Evolutionary conservation across 2,329 filamentous ascomycete genomes (phyloP).

Genomic region (Diplocarpon mali): DNA sequence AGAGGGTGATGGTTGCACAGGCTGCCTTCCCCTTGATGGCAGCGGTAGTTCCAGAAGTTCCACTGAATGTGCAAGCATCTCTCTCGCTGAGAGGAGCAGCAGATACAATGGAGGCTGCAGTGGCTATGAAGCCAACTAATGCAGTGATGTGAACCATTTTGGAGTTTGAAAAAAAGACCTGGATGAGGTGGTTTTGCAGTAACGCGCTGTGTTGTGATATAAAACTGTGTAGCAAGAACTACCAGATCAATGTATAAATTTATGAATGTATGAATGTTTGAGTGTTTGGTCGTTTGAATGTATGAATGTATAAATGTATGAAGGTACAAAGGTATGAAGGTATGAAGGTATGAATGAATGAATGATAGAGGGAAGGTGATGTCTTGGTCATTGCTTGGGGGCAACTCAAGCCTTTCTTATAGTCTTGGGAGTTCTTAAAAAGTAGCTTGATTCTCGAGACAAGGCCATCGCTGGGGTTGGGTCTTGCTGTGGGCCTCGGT

Average conservation of each 20-base stretch:
- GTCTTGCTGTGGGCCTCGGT: no score
- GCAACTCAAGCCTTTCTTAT: constrained; percentile 4
- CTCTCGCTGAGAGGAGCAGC: constrained; percentile 15
- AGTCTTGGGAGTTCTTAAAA: not conserved
- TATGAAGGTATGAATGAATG: not conserved
- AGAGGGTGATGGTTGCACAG: constrained; percentile 44
- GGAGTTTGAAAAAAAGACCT: not conserved
- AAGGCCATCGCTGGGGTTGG: not conserved
- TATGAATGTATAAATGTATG: not conserved
- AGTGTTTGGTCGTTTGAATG: not conserved
- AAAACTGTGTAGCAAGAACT: no score
- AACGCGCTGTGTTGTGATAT: not conserved
- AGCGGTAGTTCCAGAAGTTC: constrained; percentile 29
- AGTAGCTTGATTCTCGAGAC: not conserved
- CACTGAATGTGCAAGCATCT: constrained; percentile 42
- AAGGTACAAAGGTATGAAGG: no score
- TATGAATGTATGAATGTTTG: constrained; percentile 1
- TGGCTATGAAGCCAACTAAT: constrained; percentile 14
- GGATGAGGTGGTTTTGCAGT: no score
- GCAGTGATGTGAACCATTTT: constrained; percentile 21
- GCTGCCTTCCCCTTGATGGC: constrained; percentile 37
- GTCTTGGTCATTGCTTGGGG: not conserved
- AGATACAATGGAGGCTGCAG: constrained; percentile 10
- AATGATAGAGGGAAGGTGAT: not conserved
- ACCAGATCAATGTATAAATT: constrained; percentile 2